These are phyloP conservation scores for Cylindrodendrum hubeiense DNA, from an alignment of 2,329 filamentous ascomycete species.

Conservation along the genomic window DNA sequence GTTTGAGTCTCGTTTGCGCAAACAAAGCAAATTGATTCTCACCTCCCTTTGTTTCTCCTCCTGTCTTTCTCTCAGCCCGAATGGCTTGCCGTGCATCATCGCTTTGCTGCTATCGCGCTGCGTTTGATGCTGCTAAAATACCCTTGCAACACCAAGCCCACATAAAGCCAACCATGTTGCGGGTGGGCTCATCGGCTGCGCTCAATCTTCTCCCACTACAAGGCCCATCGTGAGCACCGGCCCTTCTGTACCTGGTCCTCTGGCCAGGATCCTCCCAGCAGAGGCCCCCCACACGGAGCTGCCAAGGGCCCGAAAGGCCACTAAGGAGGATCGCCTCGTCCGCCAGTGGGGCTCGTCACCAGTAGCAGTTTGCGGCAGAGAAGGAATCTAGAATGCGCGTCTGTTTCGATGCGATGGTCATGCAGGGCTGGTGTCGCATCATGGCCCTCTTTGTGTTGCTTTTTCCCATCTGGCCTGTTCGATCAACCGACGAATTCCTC, in stretches of 20 bases:
- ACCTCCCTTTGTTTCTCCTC: background rate
- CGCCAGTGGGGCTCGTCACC: conserved; percentile 29
- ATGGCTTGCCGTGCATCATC: background rate
- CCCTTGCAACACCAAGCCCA: conserved; percentile 7
- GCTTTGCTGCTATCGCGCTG: conserved; percentile 1
- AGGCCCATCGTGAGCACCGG: background rate
- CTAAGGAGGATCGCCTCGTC: conserved; percentile 38
- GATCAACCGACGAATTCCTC: conserved; percentile 25
- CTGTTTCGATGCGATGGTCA: conserved; percentile 27
- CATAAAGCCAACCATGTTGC: conserved; percentile 5
- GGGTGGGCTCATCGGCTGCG: conserved; percentile 21
- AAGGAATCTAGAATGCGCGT: conserved; percentile 43
- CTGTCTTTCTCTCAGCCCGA: background rate
- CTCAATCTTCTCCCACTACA: conserved; percentile 14
- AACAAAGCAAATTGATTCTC: background rate
- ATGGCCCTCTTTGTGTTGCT: conserved; percentile 30
- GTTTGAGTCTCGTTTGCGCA: background rate
- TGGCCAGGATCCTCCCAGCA: conserved; percentile 36
- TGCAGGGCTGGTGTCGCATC: conserved; percentile 20
- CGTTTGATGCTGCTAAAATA: background rate
- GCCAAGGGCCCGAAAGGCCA: conserved; percentile 30
- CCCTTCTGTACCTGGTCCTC: conserved; percentile 34
- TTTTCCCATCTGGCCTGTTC: conserved; percentile 28
- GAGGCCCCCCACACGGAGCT: conserved; percentile 21
- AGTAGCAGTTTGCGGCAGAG: conserved; percentile 33